Evolutionary conservation across 306 rosid species (phyloP).

Genomic region (Hippophae gyantsensis): DNA sequence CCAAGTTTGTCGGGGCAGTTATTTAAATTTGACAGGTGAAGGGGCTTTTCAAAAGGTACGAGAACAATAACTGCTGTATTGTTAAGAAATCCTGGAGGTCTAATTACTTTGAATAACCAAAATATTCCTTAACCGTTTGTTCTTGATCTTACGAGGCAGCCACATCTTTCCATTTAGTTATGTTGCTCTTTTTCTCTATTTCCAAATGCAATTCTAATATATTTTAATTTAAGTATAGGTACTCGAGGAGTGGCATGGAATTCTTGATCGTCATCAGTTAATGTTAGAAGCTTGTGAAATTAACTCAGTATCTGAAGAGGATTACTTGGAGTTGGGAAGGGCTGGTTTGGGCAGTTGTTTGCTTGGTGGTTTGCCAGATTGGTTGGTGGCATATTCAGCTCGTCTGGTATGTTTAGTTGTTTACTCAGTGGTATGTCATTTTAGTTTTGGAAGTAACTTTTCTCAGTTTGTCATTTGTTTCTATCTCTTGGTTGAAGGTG

Average conservation of each 20-base stretch:
- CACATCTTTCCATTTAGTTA: slow-evolving; percentile 10
- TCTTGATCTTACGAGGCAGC: slow-evolving; percentile 3
- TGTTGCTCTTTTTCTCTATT: slow-evolving; percentile 7
- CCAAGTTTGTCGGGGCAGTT: slow-evolving; percentile 98
- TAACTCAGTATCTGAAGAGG: slow-evolving; percentile 80
- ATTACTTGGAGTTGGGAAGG: slow-evolving; percentile 76
- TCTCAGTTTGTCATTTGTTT: slow-evolving; percentile 18
- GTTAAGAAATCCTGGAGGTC: background rate
- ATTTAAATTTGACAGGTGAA: slow-evolving; percentile 93
- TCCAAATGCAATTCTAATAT: slow-evolving; percentile 5
- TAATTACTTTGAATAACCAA: background rate
- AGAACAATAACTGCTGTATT: background rate
- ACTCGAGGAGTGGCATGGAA: slow-evolving; percentile 84
- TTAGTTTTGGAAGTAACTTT: background rate
- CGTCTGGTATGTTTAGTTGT: slow-evolving; percentile 66
- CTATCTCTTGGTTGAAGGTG: slow-evolving; percentile 53
- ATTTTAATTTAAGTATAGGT: slow-evolving; percentile 46
- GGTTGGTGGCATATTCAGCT: slow-evolving; percentile 94
- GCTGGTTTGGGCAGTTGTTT: slow-evolving; percentile 98
- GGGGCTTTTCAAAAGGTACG: slow-evolving; percentile 83
- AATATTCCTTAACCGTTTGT: background rate
- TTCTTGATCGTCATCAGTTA: slow-evolving; percentile 69
- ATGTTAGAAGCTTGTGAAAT: slow-evolving; percentile 91
- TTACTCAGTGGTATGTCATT: slow-evolving; percentile 12
- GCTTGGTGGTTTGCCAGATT: slow-evolving; percentile 94